A percentile compares a stretch with the other conserved stretches of the same genome.
phyloP scores from a whole-genome alignment of 345 rosid species.

The Salix viminalis region DNA sequence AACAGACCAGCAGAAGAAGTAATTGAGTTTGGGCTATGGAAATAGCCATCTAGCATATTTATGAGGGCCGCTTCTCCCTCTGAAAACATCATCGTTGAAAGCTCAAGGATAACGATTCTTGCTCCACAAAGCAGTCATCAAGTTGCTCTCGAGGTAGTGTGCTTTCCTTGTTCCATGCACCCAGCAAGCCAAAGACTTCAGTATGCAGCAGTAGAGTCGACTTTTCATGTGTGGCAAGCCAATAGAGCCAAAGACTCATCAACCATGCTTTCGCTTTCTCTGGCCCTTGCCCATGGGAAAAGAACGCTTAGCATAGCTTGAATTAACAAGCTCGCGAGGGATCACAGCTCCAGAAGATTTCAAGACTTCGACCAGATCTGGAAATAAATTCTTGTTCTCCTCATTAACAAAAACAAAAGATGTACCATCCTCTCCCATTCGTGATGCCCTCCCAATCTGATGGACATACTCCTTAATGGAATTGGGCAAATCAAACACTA shows the following conservation, averaged over 20 bases:
- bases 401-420: conserved; percentile 65
- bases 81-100: not conserved
- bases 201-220: not conserved
- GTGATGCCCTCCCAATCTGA: conserved; percentile 83
- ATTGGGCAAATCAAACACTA: conserved; percentile 87
- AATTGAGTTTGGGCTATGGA: no score
- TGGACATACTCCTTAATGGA: conserved; percentile 73
- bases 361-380: conserved; percentile 50
- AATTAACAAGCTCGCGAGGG: conserved; percentile 65
- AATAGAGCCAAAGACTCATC: not conserved
- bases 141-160: not conserved
- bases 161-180: not conserved
- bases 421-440: conserved; percentile 68
- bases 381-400: conserved; percentile 60
- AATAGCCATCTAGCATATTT: not conserved
- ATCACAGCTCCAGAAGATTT: conserved; percentile 67
- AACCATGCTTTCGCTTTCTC: conserved; percentile 54
- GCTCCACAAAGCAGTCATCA: not conserved
- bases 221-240: not conserved
- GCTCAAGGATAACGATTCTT: not conserved
- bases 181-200: not conserved
- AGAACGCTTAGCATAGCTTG: conserved; percentile 28
- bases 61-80: not conserved
- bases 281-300: conserved; percentile 38
- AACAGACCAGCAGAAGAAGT: not conserved